A percentile compares a stretch with the other conserved stretches of the same genome.
Evolutionary conservation across 2,329 filamentous ascomycete species (phyloP).

Genomic region (Clonostachys rhizophaga): DNA sequence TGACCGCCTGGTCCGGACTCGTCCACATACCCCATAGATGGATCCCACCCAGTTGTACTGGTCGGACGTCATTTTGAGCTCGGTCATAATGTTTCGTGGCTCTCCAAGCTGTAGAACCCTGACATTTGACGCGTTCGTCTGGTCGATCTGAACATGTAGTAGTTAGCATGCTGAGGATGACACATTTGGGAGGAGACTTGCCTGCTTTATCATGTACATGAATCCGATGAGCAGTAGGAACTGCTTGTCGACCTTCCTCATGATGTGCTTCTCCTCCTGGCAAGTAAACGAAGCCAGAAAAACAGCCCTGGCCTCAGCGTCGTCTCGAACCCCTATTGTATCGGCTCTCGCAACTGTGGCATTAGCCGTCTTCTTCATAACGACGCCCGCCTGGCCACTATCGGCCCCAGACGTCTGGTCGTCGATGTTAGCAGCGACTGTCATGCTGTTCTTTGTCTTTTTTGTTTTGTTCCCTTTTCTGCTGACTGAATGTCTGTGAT

Average conservation of each 20-base stretch:
- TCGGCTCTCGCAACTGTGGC: too few species aligned
- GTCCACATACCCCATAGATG: background rate
- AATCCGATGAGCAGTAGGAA: background rate
- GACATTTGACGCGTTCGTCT: background rate
- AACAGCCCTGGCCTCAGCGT: background rate
- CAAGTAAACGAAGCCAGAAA: background rate
- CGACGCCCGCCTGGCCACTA: too few species aligned
- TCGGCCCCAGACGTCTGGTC: background rate
- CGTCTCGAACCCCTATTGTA: background rate
- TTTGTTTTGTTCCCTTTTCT: background rate
- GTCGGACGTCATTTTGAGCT: background rate
- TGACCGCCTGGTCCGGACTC: background rate
- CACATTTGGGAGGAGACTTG: background rate
- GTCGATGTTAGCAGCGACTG: background rate
- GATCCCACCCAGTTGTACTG: conserved; percentile 1
- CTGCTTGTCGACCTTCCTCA: background rate
- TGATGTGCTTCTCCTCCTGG: background rate
- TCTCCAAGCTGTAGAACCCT: background rate
- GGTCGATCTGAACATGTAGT: background rate
- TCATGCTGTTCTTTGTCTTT: background rate
- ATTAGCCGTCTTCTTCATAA: too few species aligned
- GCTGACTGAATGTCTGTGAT: too few species aligned
- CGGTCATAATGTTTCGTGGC: background rate
- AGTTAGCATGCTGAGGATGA: background rate
- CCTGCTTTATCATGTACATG: background rate